Base-by-base conservation (phyloP, 2,329 filamentous ascomycete genomes). In the Colletotrichum musicola region DNA sequence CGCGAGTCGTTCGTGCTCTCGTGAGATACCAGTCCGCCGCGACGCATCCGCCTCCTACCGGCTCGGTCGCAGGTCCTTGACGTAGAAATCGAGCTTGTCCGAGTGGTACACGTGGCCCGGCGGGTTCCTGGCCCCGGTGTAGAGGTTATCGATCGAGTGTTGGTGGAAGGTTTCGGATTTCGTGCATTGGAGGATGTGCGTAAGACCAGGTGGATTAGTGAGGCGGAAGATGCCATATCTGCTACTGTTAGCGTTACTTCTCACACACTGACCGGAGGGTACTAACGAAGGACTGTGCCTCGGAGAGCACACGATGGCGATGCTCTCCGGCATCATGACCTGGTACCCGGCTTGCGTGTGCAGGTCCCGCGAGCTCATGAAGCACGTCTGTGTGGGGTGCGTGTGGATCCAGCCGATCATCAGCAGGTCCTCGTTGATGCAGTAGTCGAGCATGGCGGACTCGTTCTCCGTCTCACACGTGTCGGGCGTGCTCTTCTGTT, bases 351-450 rank as follows among this genome's bases (percentile, higher is more conserved):
- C 91, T 76, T 97, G 95, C 0, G 97, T 99, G 77, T 99, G 96
- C 72, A 98, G 78, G 77, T 99, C 96, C 57, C 95, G 86, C 56
- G 92, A 96, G 77, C 94, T 97, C 93, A 99, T 97, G 78, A 99
- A 99, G 80, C 96, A 99, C 0, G 94, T 97, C 81, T 99, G 96
- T 0, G 92, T 94, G 0, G 96, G 96, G 78, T 99, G 96, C 0
- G 96, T 99, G 77, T 99, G 96, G 70, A 99, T 99, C 96, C 96
- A 99, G 46, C 95, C 95, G 5, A 97, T 86, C 61, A 97, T 90
- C 79, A 97, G 88, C 42, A 98, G 81, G 69, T 97, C 93, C 75
- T 97, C 89, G 5, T 85, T 86, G 74, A 96, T 93, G 76, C 95
- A 97, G 78, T 95, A 98, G 64, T 97, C 94, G 73, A 98, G 95